Base-by-base conservation (phyloP, 2,329 filamentous ascomycete genomes). In the Mycocentrospora acerina region DNA sequence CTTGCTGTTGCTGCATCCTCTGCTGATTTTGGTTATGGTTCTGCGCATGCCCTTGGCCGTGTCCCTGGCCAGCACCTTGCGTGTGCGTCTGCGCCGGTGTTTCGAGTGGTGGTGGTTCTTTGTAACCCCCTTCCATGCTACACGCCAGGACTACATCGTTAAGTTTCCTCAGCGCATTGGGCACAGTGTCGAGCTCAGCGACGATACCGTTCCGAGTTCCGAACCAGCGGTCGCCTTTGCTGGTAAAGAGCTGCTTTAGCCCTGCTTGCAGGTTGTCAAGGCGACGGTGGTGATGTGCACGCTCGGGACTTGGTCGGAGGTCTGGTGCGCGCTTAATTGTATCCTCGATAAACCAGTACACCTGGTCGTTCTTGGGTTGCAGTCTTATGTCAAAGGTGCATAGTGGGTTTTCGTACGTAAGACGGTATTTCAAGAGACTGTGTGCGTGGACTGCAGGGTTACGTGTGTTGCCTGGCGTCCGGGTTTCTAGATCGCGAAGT, bases 401-500 rank as follows among this genome's bases (percentile, higher is more conserved):
- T 15, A 59, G 49, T 2, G 71, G 72, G 16, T 69, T 64, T 4
- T 53, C 49, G 47, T 74, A 75, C 2, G 52, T 52, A 14, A 75
- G 29, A 14, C 62, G 61, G 48, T 69, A 72, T 32, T 59, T 61
- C 22, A 63, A 55, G 6, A 67, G 40, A 11, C 53, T 46, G 28
- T 67, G 66, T 5, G 60, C 37, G 27, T 68, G 64, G 4, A 72
- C 44, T 4, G 53, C 48, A 2, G 64, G 65, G 17, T 64, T 60
- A 17, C 43, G 39, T 12, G 48, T 16, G 25, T 58, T 60, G 7
- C 46, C 55, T 7, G 52, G 43, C 5, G 35, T 83, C 2, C 69
- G 64, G 13, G 68, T 67, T 49, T 87, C 81, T 15, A 90, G 74
- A 24, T 70, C 68, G 44, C 81, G 76, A 2, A 90, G 67, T 2